These are phyloP conservation scores for Casaregolazyma suthepensis DNA, from an alignment of 1,139 yeast species.

Conservation along the genomic window DNA sequence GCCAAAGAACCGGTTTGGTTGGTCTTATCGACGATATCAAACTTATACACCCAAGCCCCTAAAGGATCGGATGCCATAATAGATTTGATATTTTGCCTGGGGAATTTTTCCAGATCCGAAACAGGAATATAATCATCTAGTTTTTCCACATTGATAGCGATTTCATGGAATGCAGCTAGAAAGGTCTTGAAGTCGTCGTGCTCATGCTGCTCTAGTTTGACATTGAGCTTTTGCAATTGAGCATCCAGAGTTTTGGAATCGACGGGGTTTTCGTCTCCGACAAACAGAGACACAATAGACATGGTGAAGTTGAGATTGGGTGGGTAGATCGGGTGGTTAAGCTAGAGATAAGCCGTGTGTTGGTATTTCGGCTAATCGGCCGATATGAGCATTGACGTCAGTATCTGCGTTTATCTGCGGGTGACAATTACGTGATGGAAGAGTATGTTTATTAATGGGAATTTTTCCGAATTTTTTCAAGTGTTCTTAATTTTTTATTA, in stretches of 20 bases:
- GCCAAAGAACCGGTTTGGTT: conserved; percentile 26
- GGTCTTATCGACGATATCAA: conserved; percentile 31
- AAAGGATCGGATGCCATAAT: conserved; percentile 20
- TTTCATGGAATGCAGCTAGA: conserved; percentile 33
- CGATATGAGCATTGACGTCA: too few species aligned
- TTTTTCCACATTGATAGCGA: conserved; percentile 30
- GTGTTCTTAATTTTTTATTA: too few species aligned
- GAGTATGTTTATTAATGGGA: too few species aligned
- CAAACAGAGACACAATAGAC: conserved; percentile 5
- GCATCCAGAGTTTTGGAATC: not conserved
- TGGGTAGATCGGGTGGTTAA: not conserved
- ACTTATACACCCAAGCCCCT: conserved; percentile 38
- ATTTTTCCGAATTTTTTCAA: too few species aligned
- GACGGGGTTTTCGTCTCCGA: conserved; percentile 5
- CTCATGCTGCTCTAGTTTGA: conserved; percentile 20
- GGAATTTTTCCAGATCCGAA: conserved; percentile 32
- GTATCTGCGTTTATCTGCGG: too few species aligned
- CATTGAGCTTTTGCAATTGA: not conserved
- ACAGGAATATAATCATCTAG: conserved; percentile 30
- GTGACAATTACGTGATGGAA: too few species aligned
- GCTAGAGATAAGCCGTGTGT: not conserved
- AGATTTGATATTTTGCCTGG: conserved; percentile 30
- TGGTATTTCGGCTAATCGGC: too few species aligned
- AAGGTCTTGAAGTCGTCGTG: conserved; percentile 30
- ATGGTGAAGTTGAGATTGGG: not conserved